Evolutionary conservation across 805 yeast genomes (phyloP).

Genomic region (Lachancea sp.): DNA sequence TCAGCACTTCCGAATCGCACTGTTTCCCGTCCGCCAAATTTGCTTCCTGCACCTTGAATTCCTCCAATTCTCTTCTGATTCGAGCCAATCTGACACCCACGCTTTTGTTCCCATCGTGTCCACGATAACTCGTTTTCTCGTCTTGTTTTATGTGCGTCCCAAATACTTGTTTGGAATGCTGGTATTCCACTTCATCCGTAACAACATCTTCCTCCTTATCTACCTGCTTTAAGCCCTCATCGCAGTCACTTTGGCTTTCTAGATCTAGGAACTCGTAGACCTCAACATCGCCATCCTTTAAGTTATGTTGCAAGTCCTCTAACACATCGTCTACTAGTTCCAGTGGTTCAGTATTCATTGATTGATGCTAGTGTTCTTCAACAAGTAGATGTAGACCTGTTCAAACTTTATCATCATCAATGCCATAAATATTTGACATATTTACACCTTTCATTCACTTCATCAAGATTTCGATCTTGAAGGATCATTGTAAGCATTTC

Average conservation of each 20-base stretch:
- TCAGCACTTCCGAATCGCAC: not conserved
- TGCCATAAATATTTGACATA: too few species aligned
- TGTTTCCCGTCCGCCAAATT: not conserved
- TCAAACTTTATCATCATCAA: too few species aligned
- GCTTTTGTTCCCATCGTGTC: not conserved
- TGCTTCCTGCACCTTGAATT: conserved; percentile 4
- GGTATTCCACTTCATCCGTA: not conserved
- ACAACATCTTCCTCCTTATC: not conserved
- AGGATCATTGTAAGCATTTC: too few species aligned
- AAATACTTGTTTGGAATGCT: conserved; percentile 1
- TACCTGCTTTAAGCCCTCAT: not conserved
- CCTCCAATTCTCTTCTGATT: conserved; percentile 12
- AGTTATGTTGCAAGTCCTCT: not conserved
- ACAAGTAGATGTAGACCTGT: too few species aligned
- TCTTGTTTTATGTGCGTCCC: conserved; percentile 1
- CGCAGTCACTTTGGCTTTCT: conserved; percentile 1
- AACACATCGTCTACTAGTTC: conserved; percentile 1
- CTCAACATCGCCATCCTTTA: not conserved
- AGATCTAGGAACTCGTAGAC: conserved; percentile 9
- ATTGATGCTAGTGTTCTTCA: too few species aligned
- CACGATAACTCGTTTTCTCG: not conserved
- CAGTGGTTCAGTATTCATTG: not conserved
- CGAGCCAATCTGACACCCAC: conserved; percentile 9
- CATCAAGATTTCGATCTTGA: too few species aligned
- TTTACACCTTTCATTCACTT: too few species aligned